These are phyloP conservation scores for Coniochaeta prunicola DNA, from an alignment of 2,329 filamentous ascomycete genomes.

Conservation along the genomic window DNA sequence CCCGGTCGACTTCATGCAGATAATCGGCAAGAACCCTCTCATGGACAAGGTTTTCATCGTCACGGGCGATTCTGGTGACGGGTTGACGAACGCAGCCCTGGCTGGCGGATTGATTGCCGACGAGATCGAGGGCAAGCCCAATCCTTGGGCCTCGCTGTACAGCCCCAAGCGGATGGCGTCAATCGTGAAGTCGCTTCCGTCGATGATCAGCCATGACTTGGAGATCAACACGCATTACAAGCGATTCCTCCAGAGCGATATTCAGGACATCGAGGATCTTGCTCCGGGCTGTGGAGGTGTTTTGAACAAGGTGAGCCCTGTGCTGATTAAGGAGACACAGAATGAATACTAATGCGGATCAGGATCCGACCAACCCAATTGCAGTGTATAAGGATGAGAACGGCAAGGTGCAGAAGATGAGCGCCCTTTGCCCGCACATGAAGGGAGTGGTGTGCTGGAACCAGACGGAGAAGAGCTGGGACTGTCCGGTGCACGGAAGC, in stretches of 20 bases:
- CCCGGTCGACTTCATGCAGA: constrained; percentile 46
- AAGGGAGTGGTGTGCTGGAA: constrained; percentile 52
- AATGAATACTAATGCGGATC: neutral
- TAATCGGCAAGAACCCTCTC: constrained; percentile 48
- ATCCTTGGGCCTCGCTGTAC: constrained; percentile 43
- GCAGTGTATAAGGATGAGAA: constrained; percentile 50
- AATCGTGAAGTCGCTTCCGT: constrained; percentile 34
- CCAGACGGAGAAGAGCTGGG: constrained; percentile 41
- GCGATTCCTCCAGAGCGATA: constrained; percentile 43
- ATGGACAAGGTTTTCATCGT: constrained; percentile 43
- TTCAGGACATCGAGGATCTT: constrained; percentile 49
- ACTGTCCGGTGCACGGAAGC: constrained; percentile 42
- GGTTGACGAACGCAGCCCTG: constrained; percentile 47
- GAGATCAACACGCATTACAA: constrained; percentile 52
- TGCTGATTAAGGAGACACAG: neutral
- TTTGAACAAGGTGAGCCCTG: constrained; percentile 30
- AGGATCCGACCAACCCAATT: constrained; percentile 33
- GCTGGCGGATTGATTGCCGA: constrained; percentile 45
- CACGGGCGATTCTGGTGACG: constrained; percentile 51
- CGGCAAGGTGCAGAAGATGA: constrained; percentile 41
- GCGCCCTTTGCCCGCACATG: constrained; percentile 48
- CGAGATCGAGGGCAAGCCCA: constrained; percentile 40
- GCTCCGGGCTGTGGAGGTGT: constrained; percentile 41
- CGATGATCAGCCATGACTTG: constrained; percentile 41
- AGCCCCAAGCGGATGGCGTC: constrained; percentile 37